Conservation (phyloP, 2,329 filamentous ascomycete genomes). For the Diaporthe eres region DNA sequence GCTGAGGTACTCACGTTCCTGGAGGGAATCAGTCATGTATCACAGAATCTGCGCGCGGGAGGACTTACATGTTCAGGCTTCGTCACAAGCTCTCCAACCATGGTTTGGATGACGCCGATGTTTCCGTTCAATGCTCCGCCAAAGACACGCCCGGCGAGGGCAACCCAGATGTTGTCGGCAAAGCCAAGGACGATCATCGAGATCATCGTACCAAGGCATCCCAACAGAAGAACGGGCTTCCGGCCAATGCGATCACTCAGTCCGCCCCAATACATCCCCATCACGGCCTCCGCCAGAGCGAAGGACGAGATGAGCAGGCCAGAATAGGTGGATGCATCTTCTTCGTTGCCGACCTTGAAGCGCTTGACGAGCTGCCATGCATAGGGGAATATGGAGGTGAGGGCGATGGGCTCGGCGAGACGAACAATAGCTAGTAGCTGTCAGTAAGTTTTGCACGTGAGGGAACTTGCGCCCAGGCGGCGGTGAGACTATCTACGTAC, state of each 20-base stretch:
- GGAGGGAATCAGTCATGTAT: conserved; percentile 9
- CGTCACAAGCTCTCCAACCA: conserved; percentile 90
- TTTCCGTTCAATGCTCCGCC: conserved; percentile 92
- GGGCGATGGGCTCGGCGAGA: conserved; percentile 90
- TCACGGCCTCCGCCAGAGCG: conserved; percentile 84
- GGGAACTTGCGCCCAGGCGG: neutral
- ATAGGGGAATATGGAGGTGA: conserved; percentile 95
- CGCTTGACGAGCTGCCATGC: conserved; percentile 86
- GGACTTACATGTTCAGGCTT: conserved; percentile 81
- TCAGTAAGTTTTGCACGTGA: neutral
- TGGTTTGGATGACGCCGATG: conserved; percentile 91
- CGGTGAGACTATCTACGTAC: conserved; percentile 63
- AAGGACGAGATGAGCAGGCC: conserved; percentile 90
- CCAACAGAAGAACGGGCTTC: conserved; percentile 84
- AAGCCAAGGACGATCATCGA: conserved; percentile 89
- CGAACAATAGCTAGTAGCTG: conserved; percentile 82
- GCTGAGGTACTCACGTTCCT: conserved; percentile 68
- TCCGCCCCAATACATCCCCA: conserved; percentile 90
- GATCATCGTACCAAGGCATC: conserved; percentile 85
- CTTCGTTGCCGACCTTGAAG: conserved; percentile 78
- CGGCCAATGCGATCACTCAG: conserved; percentile 86
- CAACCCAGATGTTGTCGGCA: conserved; percentile 86
- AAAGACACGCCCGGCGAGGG: conserved; percentile 80
- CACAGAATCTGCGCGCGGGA: neutral
- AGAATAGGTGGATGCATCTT: conserved; percentile 89